Evolutionary conservation across 495 filamentous ascomycete species (phyloP), one percentile per base, ranked within the genome.

Genomic region (Cairneyella variabilis): DNA sequence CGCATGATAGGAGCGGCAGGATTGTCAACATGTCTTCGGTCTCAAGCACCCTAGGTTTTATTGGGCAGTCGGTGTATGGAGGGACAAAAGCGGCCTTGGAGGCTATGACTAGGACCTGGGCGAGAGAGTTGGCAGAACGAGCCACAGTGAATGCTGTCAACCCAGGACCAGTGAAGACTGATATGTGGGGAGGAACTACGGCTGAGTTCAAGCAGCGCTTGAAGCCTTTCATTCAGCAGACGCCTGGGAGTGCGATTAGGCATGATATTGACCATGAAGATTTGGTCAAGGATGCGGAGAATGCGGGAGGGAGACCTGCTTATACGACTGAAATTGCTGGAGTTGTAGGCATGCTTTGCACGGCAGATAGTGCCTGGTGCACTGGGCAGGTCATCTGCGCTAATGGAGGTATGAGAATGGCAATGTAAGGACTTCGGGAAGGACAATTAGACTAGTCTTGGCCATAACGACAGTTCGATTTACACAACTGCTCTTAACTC

Each of bases 61-160:
- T 72, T 2, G 78, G 74, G 5, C 88, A 93, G 67, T 78, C 78
- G 6, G 81, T 95, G 27, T 97, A 96, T 64, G 89, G 87, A 34
- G 90, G 90, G 3, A 92, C 85, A 58, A 97, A 97, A 68, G 90
- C 87, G 0, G 91, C 91, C 0, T 61, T 96, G 27, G 91, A 97
- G 57, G 79, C 86, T n/a, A 93, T 96, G 90, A 95, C 90, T 10
- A 76, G 91, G 8, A 90, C 88, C 1, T 97, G 91, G 91, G 74
- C 83, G 0, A 76, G 88, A 17, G 91, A 97, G 69, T 71, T 97
- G 30, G 74, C 82, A 2, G 85, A 93, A 65, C 72, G 82, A 7
- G 79, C 77, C 0, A 97, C 91, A 0, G 90, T 95, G 32, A 97
- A 96, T 64, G 82, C 85, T 0, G 75, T 97, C 32, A 97, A 96